Conservation (phyloP, 176 grass and related monocot genomes). For the Oryza glumipatula region DNA sequence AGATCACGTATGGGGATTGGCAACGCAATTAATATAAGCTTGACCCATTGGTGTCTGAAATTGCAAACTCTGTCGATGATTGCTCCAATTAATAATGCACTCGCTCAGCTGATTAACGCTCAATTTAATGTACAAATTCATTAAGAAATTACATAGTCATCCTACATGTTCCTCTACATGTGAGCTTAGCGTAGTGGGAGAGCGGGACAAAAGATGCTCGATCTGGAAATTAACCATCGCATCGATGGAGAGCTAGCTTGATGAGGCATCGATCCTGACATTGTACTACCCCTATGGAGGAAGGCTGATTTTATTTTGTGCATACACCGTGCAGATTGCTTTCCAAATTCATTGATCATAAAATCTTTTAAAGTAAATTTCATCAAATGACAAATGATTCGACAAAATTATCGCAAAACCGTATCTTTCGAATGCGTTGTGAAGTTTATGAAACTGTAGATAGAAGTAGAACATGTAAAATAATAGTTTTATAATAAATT, state of each 20-base stretch:
- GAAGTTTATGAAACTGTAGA: neutral
- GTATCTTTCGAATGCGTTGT: neutral
- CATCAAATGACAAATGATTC: neutral
- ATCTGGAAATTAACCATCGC: slow-evolving; percentile 12
- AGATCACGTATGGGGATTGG: neutral
- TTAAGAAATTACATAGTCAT: neutral
- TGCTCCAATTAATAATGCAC: neutral
- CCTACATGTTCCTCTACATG: slow-evolving; percentile 36
- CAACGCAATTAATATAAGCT: neutral
- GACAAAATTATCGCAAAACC: neutral
- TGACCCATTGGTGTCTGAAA: neutral
- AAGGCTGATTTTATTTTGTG: too few relatives aligned
- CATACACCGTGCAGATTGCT: too few relatives aligned
- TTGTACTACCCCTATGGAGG: neutral
- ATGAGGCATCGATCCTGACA: neutral
- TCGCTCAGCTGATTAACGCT: neutral
- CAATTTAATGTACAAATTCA: neutral
- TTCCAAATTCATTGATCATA: neutral
- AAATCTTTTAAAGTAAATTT: neutral
- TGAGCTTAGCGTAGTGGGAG: neutral
- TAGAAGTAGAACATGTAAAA: neutral
- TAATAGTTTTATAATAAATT: too few relatives aligned
- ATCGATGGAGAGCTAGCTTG: neutral
- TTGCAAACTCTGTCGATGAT: neutral
- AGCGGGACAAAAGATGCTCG: slow-evolving; percentile 2